Evolutionary conservation across 495 filamentous ascomycete genomes (phyloP), one percentile per base, ranked within the genome.

Genomic region (Parmelia sp.): DNA sequence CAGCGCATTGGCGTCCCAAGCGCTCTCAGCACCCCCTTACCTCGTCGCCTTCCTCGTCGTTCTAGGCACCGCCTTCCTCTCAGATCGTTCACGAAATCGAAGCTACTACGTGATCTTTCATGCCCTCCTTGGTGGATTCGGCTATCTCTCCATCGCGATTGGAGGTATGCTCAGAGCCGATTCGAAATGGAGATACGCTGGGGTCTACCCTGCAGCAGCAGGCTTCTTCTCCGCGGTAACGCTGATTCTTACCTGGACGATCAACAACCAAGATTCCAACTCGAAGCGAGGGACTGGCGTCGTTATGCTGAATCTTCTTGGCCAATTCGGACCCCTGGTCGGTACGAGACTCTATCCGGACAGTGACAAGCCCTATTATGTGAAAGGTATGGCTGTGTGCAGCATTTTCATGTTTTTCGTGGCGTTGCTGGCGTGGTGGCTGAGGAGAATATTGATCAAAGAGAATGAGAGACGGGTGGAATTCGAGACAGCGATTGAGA

Each of bases 201-300:
- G 76, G 69, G 74, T 86, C 61, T 87, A 82, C 71, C 84, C 83
- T 1, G 83, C 84, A 12, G 74, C 74, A 14, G 72, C 77, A 3
- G 84, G 84, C 12, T 87, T 87, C 74, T 87, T 87, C 74, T 83
- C 81, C 15, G 79, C 79, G 15, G 79, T 86, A 64, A 85, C 84
- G 0, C 71, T 86, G 15, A 83, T 87, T 62, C 84, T 87, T 65
- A 86, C 84, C 49, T 86, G 84, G 84, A 84, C 82, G 23, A 78
- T 87, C 74, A 86, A 86, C 66, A 86, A 86, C 70, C 82, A 84
- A 35, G 70, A 74, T 56, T 79, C 78, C 21, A 80, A 85, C 57
- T 74, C 72, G 25, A 75, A 76, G 21, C 83, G 83, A 42, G 85
- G 84, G 0, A 79, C 82, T 0, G 83, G 83, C 51, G 78, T 87